Base-by-base conservation (phyloP, 2,329 filamentous ascomycete genomes). In the Aureobasidium subglaciale region DNA sequence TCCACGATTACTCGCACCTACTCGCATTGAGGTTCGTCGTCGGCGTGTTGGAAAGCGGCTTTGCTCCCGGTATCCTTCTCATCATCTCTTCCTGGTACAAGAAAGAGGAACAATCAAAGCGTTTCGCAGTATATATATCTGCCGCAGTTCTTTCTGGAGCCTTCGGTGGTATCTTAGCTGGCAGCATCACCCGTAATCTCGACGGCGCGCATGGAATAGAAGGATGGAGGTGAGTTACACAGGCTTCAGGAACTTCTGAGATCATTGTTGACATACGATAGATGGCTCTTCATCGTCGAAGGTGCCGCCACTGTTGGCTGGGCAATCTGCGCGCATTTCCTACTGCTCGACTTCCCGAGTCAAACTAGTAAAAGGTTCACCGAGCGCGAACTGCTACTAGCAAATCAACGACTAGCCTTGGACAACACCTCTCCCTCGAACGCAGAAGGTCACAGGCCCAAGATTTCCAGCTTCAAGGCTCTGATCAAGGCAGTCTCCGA, bases 321-420 rank as follows among this genome's bases (percentile, higher is more conserved):
- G 45, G 72, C 65, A 2, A 58, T 66, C 20, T 29, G 18, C 29
- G 22, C 55, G 49, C 7, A 45, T 37, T 30, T 24, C 30, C 35
- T 43, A 16, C 41, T 57, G 9, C 85, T 85, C 0, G 81, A 88
- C 64, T 86, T 87, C 59, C 86, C 86, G 1, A 22, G 22, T 27
- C 40, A 43, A 20, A 55, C 59, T 16, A 59, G 61, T 25, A 63
- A 59, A 22, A 64, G 61, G 60, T 57, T 65, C 9, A 59, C 48
- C 11, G 60, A 60, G 20, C 56, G 60, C 18, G 63, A 65, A 27
- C 45, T 29, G 9, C 38, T 45, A 9, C 35, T 57, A 15, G 55
- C 55, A 32, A 59, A 57, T 38, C 59, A 60, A 29, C 41, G 58
- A 22, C 56, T 61, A 9, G 10, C 4, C 4, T 56, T 46, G 18